Evolutionary conservation across 2,329 filamentous ascomycete species (phyloP), one percentile per base, ranked within the genome.

Genomic region (Talaromyces piceae): DNA sequence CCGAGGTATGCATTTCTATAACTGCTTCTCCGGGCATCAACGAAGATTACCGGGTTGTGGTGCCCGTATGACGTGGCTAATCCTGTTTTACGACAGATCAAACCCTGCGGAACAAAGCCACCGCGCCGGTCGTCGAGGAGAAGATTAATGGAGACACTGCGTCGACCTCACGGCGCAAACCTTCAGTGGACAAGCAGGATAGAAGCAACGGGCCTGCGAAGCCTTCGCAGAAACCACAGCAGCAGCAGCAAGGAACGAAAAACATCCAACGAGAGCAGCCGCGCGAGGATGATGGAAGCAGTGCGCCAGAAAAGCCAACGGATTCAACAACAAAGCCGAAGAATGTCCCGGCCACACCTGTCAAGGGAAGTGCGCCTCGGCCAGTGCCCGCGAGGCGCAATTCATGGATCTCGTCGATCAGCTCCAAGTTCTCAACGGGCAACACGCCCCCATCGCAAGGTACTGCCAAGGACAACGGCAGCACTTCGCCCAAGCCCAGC

Each of bases 401-500:
- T 56, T 95, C 91, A 12, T 98, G 93, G 93, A 91, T 97, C 63
- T 88, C 88, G 51, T 95, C 83, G 63, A 82, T 97, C 58, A 94
- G 89, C 57, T 91, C 88, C 58, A 96, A 95, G 66, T 95, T 97
- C 72, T 90, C 87, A 2, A 83, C 82, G 27, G 67, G 67, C 3
- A 64, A 68, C 9, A 70, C 69, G 2, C 67, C 70, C n/a, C 68
- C 69, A 4, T 67, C 69, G 22, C 67, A 66, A 53, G 62, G 60
- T 11, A 62, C 54, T 53, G 46, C 63, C 18, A 71, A 67, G 53
- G 61, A 63, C n/a, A 57, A 55, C 37, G 59, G 57, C 27, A 41
- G 45, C 11, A 53, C 59, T 31, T 60, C 58, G 27, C 62, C 57
- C 23, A 70, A 66, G 54, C 53, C 64, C 44, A 59, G 60, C 52